Percentiles rank a stretch among this genome's conserved stretches.
These are phyloP conservation scores for Botrytis deweyae DNA, from an alignment of 2,329 filamentous ascomycete species.

Conservation along the genomic window DNA sequence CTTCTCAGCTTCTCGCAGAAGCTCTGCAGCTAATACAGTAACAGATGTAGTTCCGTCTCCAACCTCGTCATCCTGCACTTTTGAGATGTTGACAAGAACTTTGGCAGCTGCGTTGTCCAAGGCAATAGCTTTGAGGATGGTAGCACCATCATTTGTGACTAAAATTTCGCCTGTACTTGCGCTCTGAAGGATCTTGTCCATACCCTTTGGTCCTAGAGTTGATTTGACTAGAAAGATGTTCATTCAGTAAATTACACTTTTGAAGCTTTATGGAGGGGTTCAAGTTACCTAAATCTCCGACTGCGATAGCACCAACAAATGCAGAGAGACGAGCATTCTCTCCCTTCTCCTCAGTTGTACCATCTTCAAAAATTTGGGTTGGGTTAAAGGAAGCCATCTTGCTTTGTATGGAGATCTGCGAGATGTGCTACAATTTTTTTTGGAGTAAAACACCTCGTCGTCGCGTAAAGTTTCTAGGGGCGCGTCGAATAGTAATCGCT, in stretches of 20 bases:
- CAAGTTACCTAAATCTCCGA: conserved; percentile 68
- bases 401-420: conserved; percentile 17
- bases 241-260: conserved; percentile 8
- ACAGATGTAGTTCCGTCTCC: conserved; percentile 99
- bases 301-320: conserved; percentile 96
- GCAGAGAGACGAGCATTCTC: conserved; percentile 98
- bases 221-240: conserved; percentile 69
- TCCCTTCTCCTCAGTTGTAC: conserved; percentile 95
- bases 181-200: conserved; percentile 67
- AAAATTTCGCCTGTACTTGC: conserved; percentile 97
- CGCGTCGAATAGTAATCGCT: conserved; percentile 23
- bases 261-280: conserved; percentile 19
- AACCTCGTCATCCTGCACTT: conserved; percentile 98
- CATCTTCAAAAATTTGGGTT: conserved; percentile 96
- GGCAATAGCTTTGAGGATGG: conserved; percentile 96
- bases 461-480: conserved; percentile 22
- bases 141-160: conserved; percentile 98
- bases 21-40: conserved; percentile 88
- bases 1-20: conserved; percentile 94
- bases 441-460: conserved; percentile 23
- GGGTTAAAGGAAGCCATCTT: conserved; percentile 67
- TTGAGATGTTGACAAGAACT: conserved; percentile 98
- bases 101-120: conserved; percentile 98
- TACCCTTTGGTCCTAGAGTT: conserved; percentile 94
- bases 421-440: conserved; percentile 23